Evolutionary conservation across 768 basidiomycete genomes (phyloP).

Genomic region (Tricholoma sp.): DNA sequence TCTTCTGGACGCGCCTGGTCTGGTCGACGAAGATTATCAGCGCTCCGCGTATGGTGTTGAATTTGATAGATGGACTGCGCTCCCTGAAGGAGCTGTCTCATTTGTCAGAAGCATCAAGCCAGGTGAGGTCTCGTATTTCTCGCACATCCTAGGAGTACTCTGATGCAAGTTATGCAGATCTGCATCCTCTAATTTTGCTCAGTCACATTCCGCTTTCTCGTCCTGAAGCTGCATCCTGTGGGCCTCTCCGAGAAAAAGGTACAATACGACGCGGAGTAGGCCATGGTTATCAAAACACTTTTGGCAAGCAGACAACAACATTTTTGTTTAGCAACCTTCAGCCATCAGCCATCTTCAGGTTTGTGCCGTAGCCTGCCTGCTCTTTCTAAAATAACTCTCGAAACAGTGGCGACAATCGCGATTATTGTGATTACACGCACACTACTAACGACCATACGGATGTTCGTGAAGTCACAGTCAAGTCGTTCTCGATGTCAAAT

Average conservation of each 20-base stretch:
- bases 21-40: conserved; percentile 79
- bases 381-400: background rate
- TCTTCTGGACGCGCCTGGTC: conserved; percentile 70
- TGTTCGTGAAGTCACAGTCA: conserved; percentile 79
- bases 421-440: conserved; percentile 80
- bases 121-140: conserved; percentile 27
- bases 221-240: conserved; percentile 70
- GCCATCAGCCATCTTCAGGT: conserved; percentile 74
- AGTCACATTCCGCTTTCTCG: conserved; percentile 85
- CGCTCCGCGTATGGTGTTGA: conserved; percentile 43
- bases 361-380: conserved; percentile 10
- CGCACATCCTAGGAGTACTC: background rate
- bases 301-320: conserved; percentile 72
- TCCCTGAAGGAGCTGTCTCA: conserved; percentile 49
- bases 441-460: conserved; percentile 18
- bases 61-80: conserved; percentile 54
- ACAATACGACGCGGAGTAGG: conserved; percentile 74
- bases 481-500: conserved; percentile 76
- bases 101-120: conserved; percentile 46
- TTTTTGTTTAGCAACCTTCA: conserved; percentile 67
- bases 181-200: conserved; percentile 60
- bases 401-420: conserved; percentile 81
- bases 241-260: conserved; percentile 68
- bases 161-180: conserved; percentile 16
- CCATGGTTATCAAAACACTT: conserved; percentile 74